A percentile compares a stretch with the other conserved stretches of the same genome.
Conservation (phyloP, 306 rosid species). For the Astragalus glycyphyllos region DNA sequence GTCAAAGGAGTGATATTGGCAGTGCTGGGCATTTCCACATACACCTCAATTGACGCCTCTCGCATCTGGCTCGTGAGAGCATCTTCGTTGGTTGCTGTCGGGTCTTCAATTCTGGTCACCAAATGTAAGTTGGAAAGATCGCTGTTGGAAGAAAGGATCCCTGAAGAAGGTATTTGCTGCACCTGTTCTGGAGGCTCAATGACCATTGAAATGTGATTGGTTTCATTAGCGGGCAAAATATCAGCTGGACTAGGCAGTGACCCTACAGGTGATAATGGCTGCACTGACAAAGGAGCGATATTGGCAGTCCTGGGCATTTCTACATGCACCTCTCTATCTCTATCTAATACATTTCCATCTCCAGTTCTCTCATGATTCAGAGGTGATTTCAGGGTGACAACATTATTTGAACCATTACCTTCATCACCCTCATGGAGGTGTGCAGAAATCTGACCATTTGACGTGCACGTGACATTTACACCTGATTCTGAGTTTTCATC, state of each 20-base stretch:
- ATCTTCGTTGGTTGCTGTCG: slow-evolving; percentile 31
- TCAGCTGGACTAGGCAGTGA: slow-evolving; percentile 24
- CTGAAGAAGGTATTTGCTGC: slow-evolving; percentile 35
- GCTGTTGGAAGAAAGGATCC: slow-evolving; percentile 41
- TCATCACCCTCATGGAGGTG: slow-evolving; percentile 3
- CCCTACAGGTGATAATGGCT: slow-evolving; percentile 1
- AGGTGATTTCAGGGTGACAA: slow-evolving; percentile 33
- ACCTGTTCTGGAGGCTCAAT: slow-evolving; percentile 40
- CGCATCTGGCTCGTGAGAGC: too few species aligned
- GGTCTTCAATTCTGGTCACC: slow-evolving; percentile 30
- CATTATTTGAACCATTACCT: slow-evolving; percentile 31
- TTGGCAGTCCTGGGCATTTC: slow-evolving; percentile 29
- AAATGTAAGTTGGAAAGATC: slow-evolving; percentile 35
- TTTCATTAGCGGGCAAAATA: slow-evolving; percentile 25
- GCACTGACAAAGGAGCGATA: slow-evolving; percentile 36
- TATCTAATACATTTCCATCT: slow-evolving; percentile 36
- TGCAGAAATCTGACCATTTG: slow-evolving; percentile 10
- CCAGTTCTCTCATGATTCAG: slow-evolving; percentile 39
- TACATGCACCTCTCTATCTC: slow-evolving; percentile 36
- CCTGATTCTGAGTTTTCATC: slow-evolving; percentile 41
- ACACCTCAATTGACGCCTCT: slow-evolving; percentile 3
- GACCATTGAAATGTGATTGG: slow-evolving; percentile 30
- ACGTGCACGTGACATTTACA: slow-evolving; percentile 26
- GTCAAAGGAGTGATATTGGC: slow-evolving; percentile 29
- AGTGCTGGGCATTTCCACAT: slow-evolving; percentile 28